Evolutionary conservation across 2,329 filamentous ascomycete species (phyloP).

Genomic region (Aspergillus sojae): DNA sequence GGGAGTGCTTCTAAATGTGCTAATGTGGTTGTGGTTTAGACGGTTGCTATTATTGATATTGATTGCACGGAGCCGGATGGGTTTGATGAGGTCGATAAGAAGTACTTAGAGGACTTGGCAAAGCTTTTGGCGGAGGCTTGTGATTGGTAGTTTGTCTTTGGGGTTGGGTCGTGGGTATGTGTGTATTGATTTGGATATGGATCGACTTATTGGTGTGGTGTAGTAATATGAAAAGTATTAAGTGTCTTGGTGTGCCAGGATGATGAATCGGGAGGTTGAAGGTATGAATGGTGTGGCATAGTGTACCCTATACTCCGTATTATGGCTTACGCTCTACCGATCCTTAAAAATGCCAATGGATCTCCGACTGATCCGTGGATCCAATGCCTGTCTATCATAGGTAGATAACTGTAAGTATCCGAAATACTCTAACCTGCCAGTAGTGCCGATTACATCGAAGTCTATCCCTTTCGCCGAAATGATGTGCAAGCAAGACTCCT

Average conservation of each 20-base stretch:
- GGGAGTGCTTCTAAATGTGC: neutral
- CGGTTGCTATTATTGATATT: constrained; percentile 52
- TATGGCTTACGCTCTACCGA: too few species aligned
- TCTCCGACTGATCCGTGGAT: neutral
- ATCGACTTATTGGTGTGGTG: too few species aligned
- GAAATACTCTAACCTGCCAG: neutral
- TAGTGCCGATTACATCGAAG: neutral
- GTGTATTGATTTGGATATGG: neutral
- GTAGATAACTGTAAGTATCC: neutral
- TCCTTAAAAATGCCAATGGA: neutral
- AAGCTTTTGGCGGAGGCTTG: constrained; percentile 43
- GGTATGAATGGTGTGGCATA: too few species aligned
- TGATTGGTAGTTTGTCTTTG: constrained; percentile 38
- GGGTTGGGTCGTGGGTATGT: neutral
- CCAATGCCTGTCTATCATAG: neutral
- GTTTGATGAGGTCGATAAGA: constrained; percentile 49
- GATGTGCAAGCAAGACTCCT: neutral
- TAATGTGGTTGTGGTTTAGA: constrained; percentile 30
- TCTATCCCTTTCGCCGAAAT: constrained; percentile 6
- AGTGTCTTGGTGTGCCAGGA: neutral
- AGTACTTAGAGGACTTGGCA: constrained; percentile 46
- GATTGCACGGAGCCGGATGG: constrained; percentile 48
- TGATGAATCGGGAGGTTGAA: too few species aligned
- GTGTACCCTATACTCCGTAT: too few species aligned
- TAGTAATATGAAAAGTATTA: neutral